These are phyloP conservation scores for Penicilliopsis zonata DNA, from an alignment of 495 filamentous ascomycete genomes.

Conservation along the genomic window DNA sequence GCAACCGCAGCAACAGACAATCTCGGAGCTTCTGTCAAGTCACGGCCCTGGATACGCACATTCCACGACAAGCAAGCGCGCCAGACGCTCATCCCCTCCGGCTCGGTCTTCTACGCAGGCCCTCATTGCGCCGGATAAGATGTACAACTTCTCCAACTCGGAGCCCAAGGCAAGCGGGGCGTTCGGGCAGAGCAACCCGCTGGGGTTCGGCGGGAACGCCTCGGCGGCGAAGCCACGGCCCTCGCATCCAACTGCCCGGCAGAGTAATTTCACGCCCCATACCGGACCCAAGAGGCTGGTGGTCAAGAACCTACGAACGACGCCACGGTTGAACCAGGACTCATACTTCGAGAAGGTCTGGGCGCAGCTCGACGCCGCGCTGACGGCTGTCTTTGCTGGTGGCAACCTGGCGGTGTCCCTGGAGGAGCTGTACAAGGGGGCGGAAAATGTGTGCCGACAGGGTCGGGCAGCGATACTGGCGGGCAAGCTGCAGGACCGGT, in stretches of 20 bases:
- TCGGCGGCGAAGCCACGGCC: constrained; percentile 13
- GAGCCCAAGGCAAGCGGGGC: constrained; percentile 18
- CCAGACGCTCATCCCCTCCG: constrained; percentile 23
- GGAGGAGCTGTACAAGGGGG: constrained; percentile 79
- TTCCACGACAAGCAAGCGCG: constrained; percentile 30
- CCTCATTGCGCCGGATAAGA: constrained; percentile 21
- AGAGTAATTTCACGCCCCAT: constrained; percentile 30
- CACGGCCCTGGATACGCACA: constrained; percentile 5
- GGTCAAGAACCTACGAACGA: constrained; percentile 71
- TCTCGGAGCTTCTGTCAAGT: constrained; percentile 36
- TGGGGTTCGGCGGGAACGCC: constrained; percentile 8
- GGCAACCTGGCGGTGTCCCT: constrained; percentile 52
- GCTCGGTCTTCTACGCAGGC: constrained; percentile 4
- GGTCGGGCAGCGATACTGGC: constrained; percentile 54
- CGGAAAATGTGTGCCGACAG: constrained; percentile 79
- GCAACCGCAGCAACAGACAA: constrained; percentile 30
- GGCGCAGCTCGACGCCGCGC: constrained; percentile 57
- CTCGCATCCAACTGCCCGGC: constrained; percentile 13
- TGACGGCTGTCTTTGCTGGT: constrained; percentile 58
- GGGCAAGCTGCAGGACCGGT: constrained; percentile 47
- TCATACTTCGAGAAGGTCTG: constrained; percentile 64
- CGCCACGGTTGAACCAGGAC: constrained; percentile 43
- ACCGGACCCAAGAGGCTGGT: constrained; percentile 67
- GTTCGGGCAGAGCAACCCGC: constrained; percentile 13
- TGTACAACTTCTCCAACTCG: constrained; percentile 36